Evolutionary conservation across 2,329 filamentous ascomycete genomes (phyloP), one percentile per base, ranked within the genome.

Genomic region (Colletotrichum tropicale): DNA sequence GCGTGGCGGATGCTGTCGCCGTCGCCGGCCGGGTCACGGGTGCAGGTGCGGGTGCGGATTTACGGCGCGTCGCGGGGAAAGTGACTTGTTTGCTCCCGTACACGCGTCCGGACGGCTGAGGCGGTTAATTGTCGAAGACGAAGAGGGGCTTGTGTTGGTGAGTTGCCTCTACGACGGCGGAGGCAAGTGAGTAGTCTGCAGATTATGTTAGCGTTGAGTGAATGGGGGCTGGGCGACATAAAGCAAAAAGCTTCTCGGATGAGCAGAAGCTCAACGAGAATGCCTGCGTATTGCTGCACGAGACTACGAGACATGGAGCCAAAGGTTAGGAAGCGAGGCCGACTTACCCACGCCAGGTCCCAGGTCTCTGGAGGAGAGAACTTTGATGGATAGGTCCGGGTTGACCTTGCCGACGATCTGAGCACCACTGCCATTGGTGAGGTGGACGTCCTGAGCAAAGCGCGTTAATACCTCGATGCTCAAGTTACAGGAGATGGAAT

Each of bases 121-220:
- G 21, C 70, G 30, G 62, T 85, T 83, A 85, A 79, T 85, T 82
- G 70, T 91, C 90, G 81, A 94, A 96, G 43, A 86, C 80, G 83
- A 98, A 98, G 67, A 98, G 93, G 76, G 92, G 88, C 81, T 94
- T 94, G 82, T 95, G 92, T 66, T 93, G 91, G 85, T 98, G 96
- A 38, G 95, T 97, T 43, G 92, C 93, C 74, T 98, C 94, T 18
- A 98, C 96, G 5, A 98, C 94, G 0, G 93, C 91, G 73, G 95
- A 92, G 76, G 93, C 94, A 38, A 95, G 90, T 69, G 89, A 89
- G 84, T 94, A 95, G 85, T 98, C 96, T 96, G 74, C 16, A 26
- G n/a, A 58, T 6, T 3, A 32, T 60, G 61, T 75, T 21, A 75
- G 68, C 36, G 8, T 15, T 28, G 58, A 8, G 8, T 34, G n/a